phyloP scores from a whole-genome alignment of 2,329 filamentous ascomycete species.

The Fusarium illudens region DNA sequence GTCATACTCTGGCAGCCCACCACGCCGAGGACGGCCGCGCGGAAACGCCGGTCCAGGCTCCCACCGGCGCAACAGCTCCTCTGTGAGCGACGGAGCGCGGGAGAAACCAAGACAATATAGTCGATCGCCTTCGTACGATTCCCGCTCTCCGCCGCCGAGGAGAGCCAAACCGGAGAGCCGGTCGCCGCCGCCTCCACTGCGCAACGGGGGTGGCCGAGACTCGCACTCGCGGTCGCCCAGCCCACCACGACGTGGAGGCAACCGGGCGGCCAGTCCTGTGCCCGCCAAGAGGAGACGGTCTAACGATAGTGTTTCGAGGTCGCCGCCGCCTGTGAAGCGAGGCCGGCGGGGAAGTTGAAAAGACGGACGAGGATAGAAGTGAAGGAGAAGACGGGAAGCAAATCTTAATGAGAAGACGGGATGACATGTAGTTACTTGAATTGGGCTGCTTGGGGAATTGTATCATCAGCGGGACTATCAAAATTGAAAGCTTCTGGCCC shows the following conservation, averaged over 20 bases:
- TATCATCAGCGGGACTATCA: conserved; percentile 35
- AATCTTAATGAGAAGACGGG: conserved; percentile 17
- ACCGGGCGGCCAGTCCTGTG: conserved; percentile 38
- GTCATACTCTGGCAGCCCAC: conserved; percentile 33
- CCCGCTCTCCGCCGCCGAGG: conserved; percentile 41
- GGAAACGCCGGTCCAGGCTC: conserved; percentile 27
- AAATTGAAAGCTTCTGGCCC: conserved; percentile 36
- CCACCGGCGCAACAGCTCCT: conserved; percentile 47
- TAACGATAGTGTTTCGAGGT: conserved; percentile 45
- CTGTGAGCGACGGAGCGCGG: conserved; percentile 43
- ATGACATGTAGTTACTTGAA: conserved; percentile 31
- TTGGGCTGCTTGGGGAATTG: conserved; percentile 21
- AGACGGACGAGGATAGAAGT: not conserved
- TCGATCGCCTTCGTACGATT: conserved; percentile 47
- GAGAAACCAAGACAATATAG: conserved; percentile 36
- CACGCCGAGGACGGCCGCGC: conserved; percentile 35
- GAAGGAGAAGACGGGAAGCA: not conserved
- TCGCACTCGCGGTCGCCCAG: conserved; percentile 40
- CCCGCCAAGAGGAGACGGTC: conserved; percentile 44
- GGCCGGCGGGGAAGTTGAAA: conserved; percentile 42
- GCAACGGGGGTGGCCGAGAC: conserved; percentile 34
- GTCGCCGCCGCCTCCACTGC: conserved; percentile 30
- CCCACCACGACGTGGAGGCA: conserved; percentile 30
- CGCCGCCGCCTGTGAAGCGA: conserved; percentile 46
- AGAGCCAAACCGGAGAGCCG: conserved; percentile 29